Evolutionary conservation across 257 asterid genomes (phyloP), one percentile per base, ranked within the genome.

Genomic region (Solanum virginianum): DNA sequence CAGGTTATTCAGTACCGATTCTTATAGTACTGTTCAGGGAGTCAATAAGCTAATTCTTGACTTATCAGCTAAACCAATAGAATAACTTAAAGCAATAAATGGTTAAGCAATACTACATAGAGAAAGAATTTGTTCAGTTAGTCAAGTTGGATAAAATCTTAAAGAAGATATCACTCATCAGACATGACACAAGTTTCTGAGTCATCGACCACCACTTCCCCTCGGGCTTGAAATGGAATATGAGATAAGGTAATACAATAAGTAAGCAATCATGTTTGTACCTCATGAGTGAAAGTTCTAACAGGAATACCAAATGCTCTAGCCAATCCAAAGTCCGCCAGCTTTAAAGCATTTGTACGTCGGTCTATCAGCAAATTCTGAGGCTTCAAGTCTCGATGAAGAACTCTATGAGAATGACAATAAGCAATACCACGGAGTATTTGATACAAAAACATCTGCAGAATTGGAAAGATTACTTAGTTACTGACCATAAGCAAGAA

Each of bases 251-350:
- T 77, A 51, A 84, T 18, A 39, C 29, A 43, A 79, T 49, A 49
- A 24, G 20, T 8, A 0, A 26, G 66, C 32, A 53, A 41, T 18
- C 80, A 70, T 41, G 55, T 20, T 18, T 41, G 29, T 87, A 95
- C 99, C 97, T 95, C 98, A 82, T 94, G 99, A 16, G 98, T 95
- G 85, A 92, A 95, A 82, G 98, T 92, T 93, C 98, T 93, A 87
- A 95, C 98, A 80, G 99, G 99, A 84, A 95, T 95, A 83, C 99
- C 98, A 89, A 93, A 95, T 83, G 99, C 99, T 88, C 99, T 90
- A 80, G 98, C 99, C 93, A 95, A 90, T 60, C 98, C 99, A 89
- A 95, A 95, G 92, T 95, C 99, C 59, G 99, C 99, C 83, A 95
- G 98, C 92, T 95, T 95, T 85, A 95, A 85, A 39, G 96, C 91